These are phyloP conservation scores for Saturnispora sanitii DNA, from an alignment of 805 yeast genomes.

Conservation along the genomic window DNA sequence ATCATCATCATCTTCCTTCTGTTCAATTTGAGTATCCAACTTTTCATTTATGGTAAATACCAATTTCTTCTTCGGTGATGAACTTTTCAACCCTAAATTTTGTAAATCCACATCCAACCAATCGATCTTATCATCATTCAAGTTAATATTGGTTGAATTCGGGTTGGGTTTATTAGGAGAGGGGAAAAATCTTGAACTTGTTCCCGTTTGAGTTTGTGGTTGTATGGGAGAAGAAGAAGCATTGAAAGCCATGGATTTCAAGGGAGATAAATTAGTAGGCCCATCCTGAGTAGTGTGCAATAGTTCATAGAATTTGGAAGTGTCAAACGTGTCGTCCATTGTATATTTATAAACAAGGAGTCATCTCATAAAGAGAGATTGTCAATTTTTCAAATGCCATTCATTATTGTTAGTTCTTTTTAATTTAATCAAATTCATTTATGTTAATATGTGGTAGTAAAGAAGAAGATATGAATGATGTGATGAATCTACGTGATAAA, in stretches of 20 bases:
- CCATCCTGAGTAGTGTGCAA: not conserved
- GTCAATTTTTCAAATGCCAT: no score
- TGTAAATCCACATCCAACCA: not conserved
- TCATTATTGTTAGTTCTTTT: no score
- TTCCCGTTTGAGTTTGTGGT: not conserved
- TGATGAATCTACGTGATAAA: no score
- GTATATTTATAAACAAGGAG: not conserved
- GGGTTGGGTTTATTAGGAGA: conserved; percentile 18
- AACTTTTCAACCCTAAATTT: not conserved
- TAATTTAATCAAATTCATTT: no score
- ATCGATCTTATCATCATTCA: not conserved
- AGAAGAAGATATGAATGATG: no score
- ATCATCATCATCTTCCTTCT: no score
- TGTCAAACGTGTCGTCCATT: conserved; percentile 10
- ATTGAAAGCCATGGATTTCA: not conserved
- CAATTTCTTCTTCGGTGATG: not conserved
- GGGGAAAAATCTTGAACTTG: conserved; percentile 26
- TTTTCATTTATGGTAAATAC: not conserved
- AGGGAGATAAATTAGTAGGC: not conserved
- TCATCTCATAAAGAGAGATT: no score
- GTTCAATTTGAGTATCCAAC: no score
- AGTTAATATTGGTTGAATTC: not conserved
- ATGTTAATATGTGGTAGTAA: no score
- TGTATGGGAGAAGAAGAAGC: not conserved
- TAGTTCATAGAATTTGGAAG: conserved; percentile 12